Base-by-base conservation (phyloP, 2,329 filamentous ascomycete genomes). In the Curvularia verruculosa region DNA sequence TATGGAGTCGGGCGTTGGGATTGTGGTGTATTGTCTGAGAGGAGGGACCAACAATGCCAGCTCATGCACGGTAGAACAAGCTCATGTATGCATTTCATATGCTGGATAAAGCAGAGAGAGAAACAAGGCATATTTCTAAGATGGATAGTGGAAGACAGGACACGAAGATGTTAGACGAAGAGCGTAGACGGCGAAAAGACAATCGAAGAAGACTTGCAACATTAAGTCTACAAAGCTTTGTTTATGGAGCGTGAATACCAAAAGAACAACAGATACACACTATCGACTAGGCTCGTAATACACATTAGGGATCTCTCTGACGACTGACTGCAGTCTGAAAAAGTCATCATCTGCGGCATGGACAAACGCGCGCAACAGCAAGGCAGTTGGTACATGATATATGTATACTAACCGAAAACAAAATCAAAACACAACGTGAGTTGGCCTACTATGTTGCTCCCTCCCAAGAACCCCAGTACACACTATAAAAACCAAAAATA, bases 361-460 rank as follows among this genome's bases (percentile, higher is more conserved):
- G 34, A 37, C 13, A 26, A n/a, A 15, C 24, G 41, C n/a, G 24
- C 23, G 41, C 24, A 45, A 45, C 13, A 13, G 45, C 19, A 24
- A 13, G 12, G 31, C 54, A 44, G 41, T 47, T 37, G 41, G 43
- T 46, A 56, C 18, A 52, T 46, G 41, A 45, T n/a, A 31, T 21
- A 29, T 49, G 34, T 39, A 46, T 55, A 40, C 24, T 37, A 37
- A 40, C 31, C 36, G 13, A 56, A 29, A 49, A 52, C 23, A 52
- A 18, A 28, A 47, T 9, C 51, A 46, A 49, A 47, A 41, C 31
- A 18, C 39, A 45, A 24, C 46, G 18, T 31, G 23, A 52, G 9
- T 26, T 34, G 39, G 34, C 39, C 52, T 39, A 36, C 46, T 50
- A n/a, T 8, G 26, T 31, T 34, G 28, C 40, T 43, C 40, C 12